Evolutionary conservation across 148 eudicot species (phyloP).

Genomic region (Mesembryanthemum crystallinum): DNA sequence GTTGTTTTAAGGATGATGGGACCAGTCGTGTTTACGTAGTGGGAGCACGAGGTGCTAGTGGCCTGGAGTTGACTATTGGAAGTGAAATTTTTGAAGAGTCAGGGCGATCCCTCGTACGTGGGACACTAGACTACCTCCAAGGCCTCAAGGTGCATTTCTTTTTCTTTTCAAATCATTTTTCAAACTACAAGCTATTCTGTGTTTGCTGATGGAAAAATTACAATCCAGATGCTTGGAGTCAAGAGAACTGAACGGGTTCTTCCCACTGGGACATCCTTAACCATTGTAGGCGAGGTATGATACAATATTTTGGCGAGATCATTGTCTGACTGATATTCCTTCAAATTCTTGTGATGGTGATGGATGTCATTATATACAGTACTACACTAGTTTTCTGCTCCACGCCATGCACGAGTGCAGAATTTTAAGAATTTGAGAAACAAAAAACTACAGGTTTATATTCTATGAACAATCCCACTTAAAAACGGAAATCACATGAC

Average conservation of each 20-base stretch:
- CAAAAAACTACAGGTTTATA: too few relatives aligned
- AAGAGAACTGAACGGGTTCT: constrained; percentile 94
- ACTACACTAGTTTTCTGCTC: too few relatives aligned
- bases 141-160: constrained; percentile 69
- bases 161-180: constrained; percentile 1
- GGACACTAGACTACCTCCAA: constrained; percentile 84
- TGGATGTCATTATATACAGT: too few relatives aligned
- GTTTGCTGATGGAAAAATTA: constrained; percentile 19
- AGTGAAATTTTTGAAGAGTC: constrained; percentile 97
- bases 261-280: constrained; percentile 85
- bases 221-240: constrained; percentile 89
- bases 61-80: constrained; percentile 79
- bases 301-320: not conserved
- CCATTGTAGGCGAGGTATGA: constrained; percentile 64
- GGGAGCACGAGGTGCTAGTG: constrained; percentile 89
- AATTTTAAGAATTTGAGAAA: too few relatives aligned
- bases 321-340: not conserved
- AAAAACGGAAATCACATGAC: too few relatives aligned
- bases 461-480: too few relatives aligned
- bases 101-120: constrained; percentile 80
- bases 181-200: constrained; percentile 8
- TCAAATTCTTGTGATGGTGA: not conserved
- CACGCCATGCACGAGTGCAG: too few relatives aligned
- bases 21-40: constrained; percentile 73
- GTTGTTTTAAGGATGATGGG: constrained; percentile 75